These are phyloP conservation scores for Amaranthus cruentus DNA, from an alignment of 148 eudicot genomes.

Conservation along the genomic window DNA sequence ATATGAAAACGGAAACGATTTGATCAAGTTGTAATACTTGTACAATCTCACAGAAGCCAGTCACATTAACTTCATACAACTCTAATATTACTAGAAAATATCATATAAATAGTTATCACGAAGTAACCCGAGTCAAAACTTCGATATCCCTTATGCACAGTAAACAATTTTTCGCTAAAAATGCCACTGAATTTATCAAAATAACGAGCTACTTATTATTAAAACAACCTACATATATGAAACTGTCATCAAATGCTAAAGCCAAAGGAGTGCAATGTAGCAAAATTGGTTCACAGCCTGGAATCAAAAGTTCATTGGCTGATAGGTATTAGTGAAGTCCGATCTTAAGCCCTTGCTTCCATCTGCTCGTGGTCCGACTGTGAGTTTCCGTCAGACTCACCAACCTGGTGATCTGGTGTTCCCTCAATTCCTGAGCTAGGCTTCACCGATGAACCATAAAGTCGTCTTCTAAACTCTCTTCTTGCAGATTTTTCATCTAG, in stretches of 20 bases:
- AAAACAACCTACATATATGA: conserved; percentile 1
- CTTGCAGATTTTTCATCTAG: conserved; percentile 48
- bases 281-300: conserved; percentile 8
- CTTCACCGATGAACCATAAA: conserved; percentile 39
- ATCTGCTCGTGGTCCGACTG: conserved; percentile 48
- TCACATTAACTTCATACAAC: no score
- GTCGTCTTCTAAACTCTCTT: conserved; percentile 55
- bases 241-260: conserved; percentile 9
- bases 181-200: background rate
- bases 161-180: background rate
- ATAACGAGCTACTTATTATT: conserved; percentile 10
- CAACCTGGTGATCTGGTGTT: conserved; percentile 2
- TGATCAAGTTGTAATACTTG: no score
- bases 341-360: conserved; percentile 45
- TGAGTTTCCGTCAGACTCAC: conserved; percentile 27
- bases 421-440: conserved; percentile 27
- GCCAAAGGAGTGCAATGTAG: background rate
- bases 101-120: background rate
- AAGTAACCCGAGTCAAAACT: background rate
- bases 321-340: background rate
- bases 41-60: no score
- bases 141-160: background rate
- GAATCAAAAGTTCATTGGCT: background rate
- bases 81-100: background rate
- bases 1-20: no score